Conservation (phyloP, 805 yeast genomes). For the Hanseniaspora nectarophila region DNA sequence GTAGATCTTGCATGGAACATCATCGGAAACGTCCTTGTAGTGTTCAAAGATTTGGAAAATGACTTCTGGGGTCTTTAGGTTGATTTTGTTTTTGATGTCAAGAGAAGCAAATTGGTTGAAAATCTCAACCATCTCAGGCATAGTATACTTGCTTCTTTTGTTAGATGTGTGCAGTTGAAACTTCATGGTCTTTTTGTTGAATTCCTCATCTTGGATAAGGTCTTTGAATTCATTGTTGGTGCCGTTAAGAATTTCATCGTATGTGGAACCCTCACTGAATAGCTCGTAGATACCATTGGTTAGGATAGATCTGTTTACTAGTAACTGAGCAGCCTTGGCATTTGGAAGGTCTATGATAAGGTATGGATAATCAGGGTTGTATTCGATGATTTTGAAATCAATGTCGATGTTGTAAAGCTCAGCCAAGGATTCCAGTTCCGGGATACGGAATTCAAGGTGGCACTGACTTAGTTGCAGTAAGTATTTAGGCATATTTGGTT, state of each 20-base stretch:
- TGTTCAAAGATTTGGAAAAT: slow-evolving; percentile 64
- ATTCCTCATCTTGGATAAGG: neutral
- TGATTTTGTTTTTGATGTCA: slow-evolving; percentile 63
- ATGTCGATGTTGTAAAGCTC: slow-evolving; percentile 39
- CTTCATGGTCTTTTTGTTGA: slow-evolving; percentile 33
- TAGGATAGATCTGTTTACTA: slow-evolving; percentile 57
- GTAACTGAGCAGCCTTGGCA: slow-evolving; percentile 53
- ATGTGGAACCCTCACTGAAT: slow-evolving; percentile 15
- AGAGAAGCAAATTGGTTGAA: slow-evolving; percentile 65
- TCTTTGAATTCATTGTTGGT: neutral
- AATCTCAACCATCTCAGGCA: slow-evolving; percentile 39
- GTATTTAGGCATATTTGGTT: slow-evolving; percentile 37
- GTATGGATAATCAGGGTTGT: slow-evolving; percentile 56
- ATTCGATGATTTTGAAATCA: slow-evolving; percentile 44
- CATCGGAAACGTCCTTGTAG: slow-evolving; percentile 40
- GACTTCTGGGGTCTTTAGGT: slow-evolving; percentile 64
- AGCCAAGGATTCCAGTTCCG: slow-evolving; percentile 80
- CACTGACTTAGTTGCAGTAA: slow-evolving; percentile 77
- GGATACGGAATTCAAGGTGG: slow-evolving; percentile 62
- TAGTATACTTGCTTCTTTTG: slow-evolving; percentile 41
- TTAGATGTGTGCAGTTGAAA: slow-evolving; percentile 68
- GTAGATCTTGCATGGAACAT: slow-evolving; percentile 45
- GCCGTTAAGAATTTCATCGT: neutral
- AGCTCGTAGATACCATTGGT: slow-evolving; percentile 68
- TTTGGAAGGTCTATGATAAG: slow-evolving; percentile 51